Percentiles rank a stretch among this genome's conserved stretches.
phyloP scores from a whole-genome alignment of 2,329 filamentous ascomycete species.

The Penicillium freii region DNA sequence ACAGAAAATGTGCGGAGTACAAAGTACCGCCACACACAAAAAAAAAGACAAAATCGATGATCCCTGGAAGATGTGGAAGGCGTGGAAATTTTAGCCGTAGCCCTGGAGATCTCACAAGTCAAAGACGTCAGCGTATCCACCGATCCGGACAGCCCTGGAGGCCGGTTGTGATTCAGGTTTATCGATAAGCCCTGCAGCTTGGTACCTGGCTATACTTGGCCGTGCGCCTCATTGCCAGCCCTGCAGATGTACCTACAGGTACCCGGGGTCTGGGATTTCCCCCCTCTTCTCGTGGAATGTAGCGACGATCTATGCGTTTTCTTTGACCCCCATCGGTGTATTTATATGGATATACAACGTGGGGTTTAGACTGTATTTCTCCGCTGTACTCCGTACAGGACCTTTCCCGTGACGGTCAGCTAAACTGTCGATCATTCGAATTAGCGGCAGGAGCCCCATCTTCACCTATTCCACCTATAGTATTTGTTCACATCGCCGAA shows the following conservation, averaged over 20 bases:
- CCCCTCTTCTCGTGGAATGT: conserved; percentile 1
- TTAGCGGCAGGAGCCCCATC: conserved; percentile 3
- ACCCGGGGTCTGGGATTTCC: conserved; percentile 11
- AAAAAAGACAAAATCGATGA: not conserved
- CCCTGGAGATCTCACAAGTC: conserved; percentile 8
- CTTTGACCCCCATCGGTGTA: not conserved
- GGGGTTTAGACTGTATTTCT: not conserved
- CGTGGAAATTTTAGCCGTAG: not conserved
- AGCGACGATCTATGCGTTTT: not conserved
- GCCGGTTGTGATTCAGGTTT: conserved; percentile 11
- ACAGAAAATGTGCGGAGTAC: not conserved
- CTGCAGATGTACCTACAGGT: conserved; percentile 27
- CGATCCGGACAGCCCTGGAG: not conserved
- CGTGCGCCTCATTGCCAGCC: conserved; percentile 12
- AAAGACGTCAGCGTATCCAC: conserved; percentile 19
- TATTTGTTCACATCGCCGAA: not conserved
- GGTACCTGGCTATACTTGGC: conserved; percentile 27
- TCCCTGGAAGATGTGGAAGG: not conserved
- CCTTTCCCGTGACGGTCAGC: not conserved
- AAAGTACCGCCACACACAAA: not conserved
- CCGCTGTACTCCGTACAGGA: not conserved
- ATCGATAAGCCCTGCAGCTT: conserved; percentile 26
- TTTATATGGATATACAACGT: not conserved
- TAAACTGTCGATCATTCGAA: conserved; percentile 1
- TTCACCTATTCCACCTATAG: not conserved